Base-by-base conservation (phyloP, 2,329 filamentous ascomycete species). In the Botryotinia globosa region DNA sequence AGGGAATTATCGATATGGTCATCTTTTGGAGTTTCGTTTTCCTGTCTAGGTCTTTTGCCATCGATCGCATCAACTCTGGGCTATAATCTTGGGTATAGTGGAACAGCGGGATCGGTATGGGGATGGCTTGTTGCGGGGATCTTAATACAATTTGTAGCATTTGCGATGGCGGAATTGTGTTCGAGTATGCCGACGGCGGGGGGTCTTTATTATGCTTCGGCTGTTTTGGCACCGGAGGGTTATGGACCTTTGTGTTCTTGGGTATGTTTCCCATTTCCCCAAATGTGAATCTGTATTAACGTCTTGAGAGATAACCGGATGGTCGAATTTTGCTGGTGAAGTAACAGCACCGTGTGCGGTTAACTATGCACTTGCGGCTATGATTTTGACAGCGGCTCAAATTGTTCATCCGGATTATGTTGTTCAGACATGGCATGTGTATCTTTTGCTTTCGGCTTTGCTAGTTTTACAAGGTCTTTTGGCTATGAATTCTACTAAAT, bases 61-160 rank as follows among this genome's bases (percentile, higher is more conserved):
- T 82, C 80, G 7, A 79, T 83, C 58, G 81, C 82, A 12, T 81
- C 81, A 16, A 82, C 81, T 2, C 77, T 83, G 25, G 67, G 74
- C 6, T 83, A 81, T 71, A 79, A 78, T 69, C 76, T 82, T 12
- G 81, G 78, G 6, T 81, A 82, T 75, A 77, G 81, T 4, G 80
- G 80, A 9, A 75, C 77, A 1, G 79, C 77, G 48, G 80, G 80
- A 29, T 73, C 73, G n/a, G 87, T 87, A 3, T 91, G 89, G 88
- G 89, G 89, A 16, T 91, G 89, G 89, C 82, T 90, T 12, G 83
- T 91, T 68, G 89, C 89, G 44, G 90, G 90, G 86, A 75, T 87
- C 3, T 89, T 90, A 29, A 90, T 91, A 59, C 89, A 91, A 78
- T 87, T 85, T 76, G 85, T 91, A 39, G 89, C 88, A 7, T 85